These are phyloP conservation scores for Sporothrix brunneoviolacea DNA, from an alignment of 2,329 filamentous ascomycete species.

Conservation along the genomic window DNA sequence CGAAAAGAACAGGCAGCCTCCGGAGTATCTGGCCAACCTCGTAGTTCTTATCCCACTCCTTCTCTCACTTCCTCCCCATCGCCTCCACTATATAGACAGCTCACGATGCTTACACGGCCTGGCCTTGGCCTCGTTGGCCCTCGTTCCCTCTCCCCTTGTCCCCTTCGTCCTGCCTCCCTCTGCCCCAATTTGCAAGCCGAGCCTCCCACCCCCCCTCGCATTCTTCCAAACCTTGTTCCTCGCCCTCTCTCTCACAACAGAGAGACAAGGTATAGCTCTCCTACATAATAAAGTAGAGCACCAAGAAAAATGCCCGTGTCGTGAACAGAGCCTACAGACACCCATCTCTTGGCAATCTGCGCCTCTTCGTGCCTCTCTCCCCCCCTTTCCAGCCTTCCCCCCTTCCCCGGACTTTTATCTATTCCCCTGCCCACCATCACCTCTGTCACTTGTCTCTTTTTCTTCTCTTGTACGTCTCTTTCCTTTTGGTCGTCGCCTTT, in stretches of 20 bases:
- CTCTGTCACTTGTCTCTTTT: not conserved
- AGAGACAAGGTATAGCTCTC: no score
- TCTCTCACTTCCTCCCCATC: no score
- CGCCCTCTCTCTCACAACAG: no score
- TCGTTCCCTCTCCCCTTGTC: not conserved
- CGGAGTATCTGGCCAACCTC: no score
- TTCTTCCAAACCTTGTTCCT: no score
- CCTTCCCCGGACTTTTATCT: not conserved
- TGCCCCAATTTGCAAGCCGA: not conserved
- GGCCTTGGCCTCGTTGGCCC: not conserved
- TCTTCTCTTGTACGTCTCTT: not conserved
- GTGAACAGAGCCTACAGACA: no score
- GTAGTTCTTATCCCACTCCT: not conserved
- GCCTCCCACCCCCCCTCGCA: not conserved
- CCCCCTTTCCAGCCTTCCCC: not conserved
- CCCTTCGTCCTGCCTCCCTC: not conserved
- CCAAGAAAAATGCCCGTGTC: no score
- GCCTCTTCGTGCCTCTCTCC: not conserved
- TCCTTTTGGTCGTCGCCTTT: no score
- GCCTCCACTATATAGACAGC: not conserved
- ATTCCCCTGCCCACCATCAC: not conserved
- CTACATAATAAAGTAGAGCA: no score
- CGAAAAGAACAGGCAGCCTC: no score
- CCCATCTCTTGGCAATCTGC: not conserved
- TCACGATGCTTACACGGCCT: constrained; percentile 3